Evolutionary conservation across 2,329 filamentous ascomycete species (phyloP).

Genomic region (Pseudogymnoascus sp.): DNA sequence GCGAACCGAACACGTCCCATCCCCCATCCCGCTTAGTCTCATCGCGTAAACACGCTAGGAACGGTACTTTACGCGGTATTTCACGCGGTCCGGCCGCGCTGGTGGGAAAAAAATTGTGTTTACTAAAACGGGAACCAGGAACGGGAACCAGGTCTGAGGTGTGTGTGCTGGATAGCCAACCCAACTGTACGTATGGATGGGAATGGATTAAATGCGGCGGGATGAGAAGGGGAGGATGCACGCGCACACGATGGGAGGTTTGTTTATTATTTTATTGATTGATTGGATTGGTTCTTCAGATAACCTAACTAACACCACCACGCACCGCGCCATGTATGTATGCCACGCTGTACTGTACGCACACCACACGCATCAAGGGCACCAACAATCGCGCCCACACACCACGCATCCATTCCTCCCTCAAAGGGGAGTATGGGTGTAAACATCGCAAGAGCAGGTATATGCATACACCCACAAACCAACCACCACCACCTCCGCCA

Average conservation of each 20-base stretch:
- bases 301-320: background rate
- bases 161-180: no score
- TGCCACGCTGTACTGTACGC: background rate
- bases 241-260: background rate
- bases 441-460: background rate
- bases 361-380: background rate
- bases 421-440: background rate
- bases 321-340: background rate
- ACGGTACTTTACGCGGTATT: background rate
- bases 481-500: no score
- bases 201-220: no score
- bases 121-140: background rate
- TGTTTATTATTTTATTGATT: background rate
- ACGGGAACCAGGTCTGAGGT: no score
- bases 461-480: no score
- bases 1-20: background rate
- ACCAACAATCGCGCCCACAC: background rate
- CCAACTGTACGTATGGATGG: no score
- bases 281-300: no score
- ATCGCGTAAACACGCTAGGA: background rate
- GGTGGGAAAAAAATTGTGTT: background rate
- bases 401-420: background rate
- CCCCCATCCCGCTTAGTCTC: background rate
- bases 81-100: background rate
- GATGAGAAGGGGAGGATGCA: no score